These are phyloP conservation scores for Aspergillus fischeri DNA, from an alignment of 2,329 filamentous ascomycete genomes.

Conservation along the genomic window DNA sequence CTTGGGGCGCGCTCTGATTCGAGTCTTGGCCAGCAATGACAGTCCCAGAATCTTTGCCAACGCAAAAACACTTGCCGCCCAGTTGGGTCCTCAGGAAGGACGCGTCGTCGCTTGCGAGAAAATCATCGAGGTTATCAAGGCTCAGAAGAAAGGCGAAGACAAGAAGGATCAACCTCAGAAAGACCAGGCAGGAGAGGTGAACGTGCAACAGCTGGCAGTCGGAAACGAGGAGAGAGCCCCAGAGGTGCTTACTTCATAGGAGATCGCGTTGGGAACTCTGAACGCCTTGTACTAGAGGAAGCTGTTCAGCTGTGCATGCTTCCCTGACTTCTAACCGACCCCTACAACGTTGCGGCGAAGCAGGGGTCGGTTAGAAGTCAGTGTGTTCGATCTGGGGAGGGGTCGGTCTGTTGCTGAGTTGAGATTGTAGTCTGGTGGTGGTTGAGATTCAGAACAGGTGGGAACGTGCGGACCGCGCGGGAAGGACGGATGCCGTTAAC, in stretches of 20 bases:
- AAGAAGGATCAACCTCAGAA: neutral
- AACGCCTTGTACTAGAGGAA: neutral
- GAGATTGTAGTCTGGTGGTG: neutral
- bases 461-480: neutral
- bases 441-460: neutral
- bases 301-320: neutral
- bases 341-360: neutral
- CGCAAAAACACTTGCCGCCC: constrained; percentile 7
- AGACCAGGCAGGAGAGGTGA: neutral
- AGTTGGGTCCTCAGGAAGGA: constrained; percentile 12
- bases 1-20: constrained; percentile 23
- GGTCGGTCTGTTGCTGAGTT: no score
- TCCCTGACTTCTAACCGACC: neutral
- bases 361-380: neutral
- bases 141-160: neutral
- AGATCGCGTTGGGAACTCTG: neutral
- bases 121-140: constrained; percentile 5
- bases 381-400: neutral
- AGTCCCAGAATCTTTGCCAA: constrained; percentile 3
- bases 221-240: neutral
- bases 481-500: neutral
- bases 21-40: constrained; percentile 9
- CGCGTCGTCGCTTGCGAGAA: constrained; percentile 20
- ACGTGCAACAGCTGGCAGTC: neutral
- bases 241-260: neutral